Percentiles rank a stretch among this genome's conserved stretches.
phyloP scores from a whole-genome alignment of 768 basidiomycete species.

The Pleurotus salmoneostramineus region DNA sequence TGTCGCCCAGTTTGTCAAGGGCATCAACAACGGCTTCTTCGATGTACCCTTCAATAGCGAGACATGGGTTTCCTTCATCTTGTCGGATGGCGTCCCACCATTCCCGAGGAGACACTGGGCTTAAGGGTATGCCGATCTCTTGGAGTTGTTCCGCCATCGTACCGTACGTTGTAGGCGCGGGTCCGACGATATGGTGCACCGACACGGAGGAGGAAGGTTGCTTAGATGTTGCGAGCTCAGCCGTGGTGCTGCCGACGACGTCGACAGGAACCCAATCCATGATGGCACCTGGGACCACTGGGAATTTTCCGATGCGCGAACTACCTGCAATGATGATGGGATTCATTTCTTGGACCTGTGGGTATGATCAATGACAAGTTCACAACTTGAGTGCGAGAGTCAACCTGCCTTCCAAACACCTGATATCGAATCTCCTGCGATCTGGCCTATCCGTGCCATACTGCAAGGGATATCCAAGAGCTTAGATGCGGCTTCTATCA shows the following conservation, averaged over 20 bases:
- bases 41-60: slow-evolving; percentile 9
- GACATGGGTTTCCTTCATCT: slow-evolving; percentile 11
- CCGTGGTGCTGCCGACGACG: slow-evolving; percentile 6
- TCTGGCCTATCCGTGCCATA: slow-evolving; percentile 11
- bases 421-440: slow-evolving; percentile 7
- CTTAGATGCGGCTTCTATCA: slow-evolving; percentile 9
- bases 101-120: neutral
- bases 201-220: neutral
- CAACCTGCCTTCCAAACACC: slow-evolving; percentile 11
- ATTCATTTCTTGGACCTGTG: slow-evolving; percentile 12
- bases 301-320: slow-evolving; percentile 10
- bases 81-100: slow-evolving; percentile 10
- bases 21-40: slow-evolving; percentile 10
- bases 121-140: neutral
- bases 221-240: slow-evolving; percentile 8
- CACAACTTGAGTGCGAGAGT: neutral
- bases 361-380: neutral
- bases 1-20: neutral
- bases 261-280: slow-evolving; percentile 12
- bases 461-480: slow-evolving; percentile 10
- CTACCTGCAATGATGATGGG: slow-evolving; percentile 12
- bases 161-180: neutral
- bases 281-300: neutral
- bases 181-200: slow-evolving; percentile 9
- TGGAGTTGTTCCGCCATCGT: slow-evolving; percentile 3